These are phyloP conservation scores for Mycena haematopus DNA, from an alignment of 768 basidiomycete genomes.

Conservation along the genomic window DNA sequence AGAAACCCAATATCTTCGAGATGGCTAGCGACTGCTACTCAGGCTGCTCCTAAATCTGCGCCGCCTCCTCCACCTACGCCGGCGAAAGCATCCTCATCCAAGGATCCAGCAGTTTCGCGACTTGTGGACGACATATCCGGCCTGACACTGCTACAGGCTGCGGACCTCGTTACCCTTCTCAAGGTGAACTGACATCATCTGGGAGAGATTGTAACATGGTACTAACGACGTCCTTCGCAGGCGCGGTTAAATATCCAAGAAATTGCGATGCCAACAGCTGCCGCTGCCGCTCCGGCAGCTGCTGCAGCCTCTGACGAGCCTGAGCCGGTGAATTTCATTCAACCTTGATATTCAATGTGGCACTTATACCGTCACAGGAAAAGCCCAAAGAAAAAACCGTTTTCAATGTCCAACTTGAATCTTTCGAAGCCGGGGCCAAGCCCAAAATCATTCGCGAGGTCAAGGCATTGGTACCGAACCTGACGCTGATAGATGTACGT, in stretches of 20 bases:
- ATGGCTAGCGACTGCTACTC: conserved; percentile 64
- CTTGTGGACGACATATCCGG: conserved; percentile 94
- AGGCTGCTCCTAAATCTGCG: conserved; percentile 48
- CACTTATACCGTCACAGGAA: conserved; percentile 54
- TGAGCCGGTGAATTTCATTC: conserved; percentile 56
- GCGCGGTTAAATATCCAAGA: conserved; percentile 95
- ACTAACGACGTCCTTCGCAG: conserved; percentile 45
- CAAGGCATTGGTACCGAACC: conserved; percentile 92
- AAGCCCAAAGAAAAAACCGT: conserved; percentile 99
- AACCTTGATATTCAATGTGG: neutral
- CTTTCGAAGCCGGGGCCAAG: conserved; percentile 90
- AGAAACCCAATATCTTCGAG: conserved; percentile 50
- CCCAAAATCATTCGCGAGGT: conserved; percentile 98
- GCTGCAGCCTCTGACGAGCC: conserved; percentile 68
- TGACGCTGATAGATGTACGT: conserved; percentile 95
- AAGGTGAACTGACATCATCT: conserved; percentile 64
- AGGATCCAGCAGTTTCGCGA: conserved; percentile 72
- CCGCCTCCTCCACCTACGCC: conserved; percentile 54
- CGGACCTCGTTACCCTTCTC: conserved; percentile 89
- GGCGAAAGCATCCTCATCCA: conserved; percentile 35
- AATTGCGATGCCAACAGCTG: conserved; percentile 87
- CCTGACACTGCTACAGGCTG: conserved; percentile 90
- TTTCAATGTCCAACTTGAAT: conserved; percentile 94
- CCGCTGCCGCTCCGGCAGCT: conserved; percentile 61
- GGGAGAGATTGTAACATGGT: neutral